Evolutionary conservation across 2,329 filamentous ascomycete species (phyloP), one percentile per base, ranked within the genome.

Genomic region (Akanthomyces dipterigenus): DNA sequence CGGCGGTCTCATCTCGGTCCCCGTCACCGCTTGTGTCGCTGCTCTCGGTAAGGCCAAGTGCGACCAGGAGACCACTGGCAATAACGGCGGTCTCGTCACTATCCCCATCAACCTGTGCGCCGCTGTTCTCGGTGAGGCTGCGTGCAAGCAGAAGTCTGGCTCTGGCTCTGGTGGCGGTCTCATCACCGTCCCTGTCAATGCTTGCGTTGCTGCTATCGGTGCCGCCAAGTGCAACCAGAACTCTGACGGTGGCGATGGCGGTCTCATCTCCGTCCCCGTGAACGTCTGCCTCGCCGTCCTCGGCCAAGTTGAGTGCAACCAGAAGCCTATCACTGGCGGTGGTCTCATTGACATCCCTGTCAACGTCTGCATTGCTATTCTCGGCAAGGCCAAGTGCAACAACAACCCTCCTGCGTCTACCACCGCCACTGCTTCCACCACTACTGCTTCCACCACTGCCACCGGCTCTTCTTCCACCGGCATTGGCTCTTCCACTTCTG

Each of bases 151-250:
- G 22, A 54, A 53, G 40, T 9, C 49, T 14, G 11, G 9, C 22
- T 9, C 49, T 14, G 11, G 9, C 22, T 31, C 45, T 20, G 11
- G 9, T 3, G 48, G 28, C 22, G 28, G 38, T 7, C 38, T 61
- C 7, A 42, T 61, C 20, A 45, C n/a, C 9, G 45, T 62, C 6
- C 60, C 60, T 2, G 14, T 57, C 24, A 53, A 62, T 26, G 20
- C 40, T 11, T 57, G 60, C 38, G 14, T 40, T 11, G 60, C 14
- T 9, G 50, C 45, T 16, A 24, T 62, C 5, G 49, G 60, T 9
- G 14, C 43, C 14, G 54, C 54, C 9, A 53, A 62, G n/a, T 62
- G 60, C 60, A 40, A 57, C 34, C 36, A 53, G 20, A 2, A 12
- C 26, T 26, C 46, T 11, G 14, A 7, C 8, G 26, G 28, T 7